Evolutionary conservation across 2,329 filamentous ascomycete species (phyloP).

Genomic region (Sordariomycetes sp.): DNA sequence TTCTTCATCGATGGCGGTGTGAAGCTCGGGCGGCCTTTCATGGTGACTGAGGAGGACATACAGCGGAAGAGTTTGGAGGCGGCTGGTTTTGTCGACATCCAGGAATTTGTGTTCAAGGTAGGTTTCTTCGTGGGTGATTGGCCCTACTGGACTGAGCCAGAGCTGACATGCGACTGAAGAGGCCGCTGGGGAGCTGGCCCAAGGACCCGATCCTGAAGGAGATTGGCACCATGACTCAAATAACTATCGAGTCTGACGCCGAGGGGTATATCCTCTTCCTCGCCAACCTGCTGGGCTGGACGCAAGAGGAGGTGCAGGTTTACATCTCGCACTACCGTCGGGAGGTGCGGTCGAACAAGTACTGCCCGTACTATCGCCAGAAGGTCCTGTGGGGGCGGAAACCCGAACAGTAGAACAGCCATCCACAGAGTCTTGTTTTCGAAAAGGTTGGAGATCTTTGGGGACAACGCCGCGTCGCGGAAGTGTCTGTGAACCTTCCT

Average conservation of each 20-base stretch:
- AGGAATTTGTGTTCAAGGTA: conserved; percentile 6
- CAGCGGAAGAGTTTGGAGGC: conserved; percentile 8
- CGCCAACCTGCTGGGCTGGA: conserved; percentile 9
- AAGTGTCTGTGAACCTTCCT: too few relatives aligned
- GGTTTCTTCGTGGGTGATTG: not conserved
- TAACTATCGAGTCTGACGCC: conserved; percentile 11
- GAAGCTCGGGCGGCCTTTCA: conserved; percentile 1
- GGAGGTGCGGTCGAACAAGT: conserved; percentile 16
- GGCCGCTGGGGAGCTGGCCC: conserved; percentile 15
- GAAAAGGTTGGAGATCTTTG: too few relatives aligned
- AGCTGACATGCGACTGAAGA: not conserved
- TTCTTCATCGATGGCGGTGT: conserved; percentile 6
- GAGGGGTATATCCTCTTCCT: conserved; percentile 15
- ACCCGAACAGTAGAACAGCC: too few relatives aligned
- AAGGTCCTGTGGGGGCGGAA: conserved; percentile 5
- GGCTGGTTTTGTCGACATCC: conserved; percentile 8
- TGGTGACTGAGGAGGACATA: conserved; percentile 1
- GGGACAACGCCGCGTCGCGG: too few relatives aligned
- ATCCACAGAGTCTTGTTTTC: too few relatives aligned
- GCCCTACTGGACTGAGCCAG: not conserved
- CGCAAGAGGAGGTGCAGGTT: conserved; percentile 17
- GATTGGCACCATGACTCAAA: conserved; percentile 14
- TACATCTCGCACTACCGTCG: conserved; percentile 19
- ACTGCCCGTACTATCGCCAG: conserved; percentile 16
- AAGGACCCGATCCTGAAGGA: conserved; percentile 16